Evolutionary conservation across 106 monocot genomes (phyloP).

Genomic region (Ottelia alismoides): DNA sequence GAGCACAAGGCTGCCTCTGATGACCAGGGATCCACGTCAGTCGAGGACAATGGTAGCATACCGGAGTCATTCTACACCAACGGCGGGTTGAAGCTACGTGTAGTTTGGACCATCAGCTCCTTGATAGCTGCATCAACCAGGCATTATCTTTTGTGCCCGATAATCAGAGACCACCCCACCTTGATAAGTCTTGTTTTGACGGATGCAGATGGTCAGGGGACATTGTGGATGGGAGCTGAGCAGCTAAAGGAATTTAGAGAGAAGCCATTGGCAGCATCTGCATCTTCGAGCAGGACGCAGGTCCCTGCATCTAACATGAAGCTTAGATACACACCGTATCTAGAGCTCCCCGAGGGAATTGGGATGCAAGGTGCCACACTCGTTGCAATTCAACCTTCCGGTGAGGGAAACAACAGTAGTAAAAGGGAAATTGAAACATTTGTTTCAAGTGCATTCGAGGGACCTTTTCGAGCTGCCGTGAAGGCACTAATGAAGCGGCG

Average conservation of each 20-base stretch:
- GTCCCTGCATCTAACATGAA: slow-evolving; percentile 27
- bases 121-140: slow-evolving; percentile 76
- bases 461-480: slow-evolving; percentile 3
- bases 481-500: slow-evolving; percentile 13
- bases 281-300: slow-evolving; percentile 18
- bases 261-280: slow-evolving; percentile 13
- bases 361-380: slow-evolving; percentile 23
- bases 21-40: slow-evolving; percentile 4
- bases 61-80: slow-evolving; percentile 86
- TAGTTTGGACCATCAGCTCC: slow-evolving; percentile 85
- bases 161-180: slow-evolving; percentile 66
- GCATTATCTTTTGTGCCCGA: slow-evolving; percentile 57
- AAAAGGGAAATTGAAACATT: slow-evolving; percentile 27
- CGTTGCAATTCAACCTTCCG: slow-evolving; percentile 17
- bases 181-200: slow-evolving; percentile 19
- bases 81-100: slow-evolving; percentile 68
- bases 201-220: slow-evolving; percentile 28
- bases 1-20: slow-evolving; percentile 16
- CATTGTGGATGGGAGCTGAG: slow-evolving; percentile 13
- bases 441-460: slow-evolving; percentile 7
- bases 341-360: slow-evolving; percentile 14
- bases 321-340: slow-evolving; percentile 16
- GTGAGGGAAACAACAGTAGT: not conserved
- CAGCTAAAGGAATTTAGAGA: slow-evolving; percentile 27
- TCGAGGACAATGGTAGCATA: slow-evolving; percentile 67